phyloP scores from a whole-genome alignment of 345 rosid species.

The Lenwebbia sp. region DNA sequence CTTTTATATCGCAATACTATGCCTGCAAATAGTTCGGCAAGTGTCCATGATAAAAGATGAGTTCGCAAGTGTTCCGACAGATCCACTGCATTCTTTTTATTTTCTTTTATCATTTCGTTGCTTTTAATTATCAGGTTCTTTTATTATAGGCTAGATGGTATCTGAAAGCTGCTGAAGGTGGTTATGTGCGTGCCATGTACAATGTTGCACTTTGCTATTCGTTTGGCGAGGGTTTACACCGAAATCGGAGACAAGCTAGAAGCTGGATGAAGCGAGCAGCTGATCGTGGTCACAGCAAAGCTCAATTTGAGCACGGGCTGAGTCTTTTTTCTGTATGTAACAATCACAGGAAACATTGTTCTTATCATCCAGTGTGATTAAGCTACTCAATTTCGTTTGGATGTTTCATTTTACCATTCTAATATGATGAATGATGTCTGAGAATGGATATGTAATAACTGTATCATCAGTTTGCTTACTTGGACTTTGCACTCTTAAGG shows the following conservation, averaged over 20 bases:
- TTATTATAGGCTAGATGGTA: slow-evolving; percentile 61
- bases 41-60: not conserved
- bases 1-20: not conserved
- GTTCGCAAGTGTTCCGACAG: not conserved
- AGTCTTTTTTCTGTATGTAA: slow-evolving; percentile 58
- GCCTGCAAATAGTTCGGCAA: not conserved
- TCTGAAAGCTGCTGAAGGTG: slow-evolving; percentile 78
- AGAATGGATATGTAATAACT: not conserved
- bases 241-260: slow-evolving; percentile 39
- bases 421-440: not conserved
- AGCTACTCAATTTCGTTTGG: not conserved
- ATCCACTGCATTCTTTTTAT: not conserved
- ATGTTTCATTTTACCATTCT: not conserved
- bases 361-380: not conserved
- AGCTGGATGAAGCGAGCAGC: slow-evolving; percentile 98
- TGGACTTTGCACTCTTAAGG: not conserved
- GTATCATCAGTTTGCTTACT: not conserved
- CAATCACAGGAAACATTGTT: not conserved
- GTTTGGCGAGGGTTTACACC: slow-evolving; percentile 67
- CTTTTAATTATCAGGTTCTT: not conserved
- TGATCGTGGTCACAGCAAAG: slow-evolving; percentile 76
- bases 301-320: slow-evolving; percentile 88
- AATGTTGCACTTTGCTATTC: slow-evolving; percentile 64
- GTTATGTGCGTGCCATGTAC: slow-evolving; percentile 88
- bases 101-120: not conserved